Conservation (phyloP, 257 asterid genomes). For the Apocynum venetum region DNA sequence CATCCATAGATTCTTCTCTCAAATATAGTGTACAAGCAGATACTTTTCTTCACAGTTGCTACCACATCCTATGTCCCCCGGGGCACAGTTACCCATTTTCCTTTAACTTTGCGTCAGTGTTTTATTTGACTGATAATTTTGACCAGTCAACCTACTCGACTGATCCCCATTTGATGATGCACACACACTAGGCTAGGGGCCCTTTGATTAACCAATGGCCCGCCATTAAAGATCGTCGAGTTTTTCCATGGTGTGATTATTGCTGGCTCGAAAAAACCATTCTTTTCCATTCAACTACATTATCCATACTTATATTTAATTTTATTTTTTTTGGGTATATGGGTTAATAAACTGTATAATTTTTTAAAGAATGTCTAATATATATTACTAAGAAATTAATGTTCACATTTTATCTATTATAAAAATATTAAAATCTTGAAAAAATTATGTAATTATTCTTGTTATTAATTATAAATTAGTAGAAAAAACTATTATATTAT, state of each 20-base stretch:
- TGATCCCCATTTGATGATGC: conserved; percentile 27
- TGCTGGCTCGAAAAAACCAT: background rate
- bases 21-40: conserved; percentile 5
- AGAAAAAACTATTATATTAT: too few relatives aligned
- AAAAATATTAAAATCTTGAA: too few relatives aligned
- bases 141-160: conserved; percentile 60
- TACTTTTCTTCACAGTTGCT: conserved; percentile 43
- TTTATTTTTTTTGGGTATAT: too few relatives aligned
- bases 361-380: too few relatives aligned
- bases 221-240: conserved; percentile 9
- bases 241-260: background rate
- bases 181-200: conserved; percentile 16
- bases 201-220: conserved; percentile 23
- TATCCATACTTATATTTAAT: too few relatives aligned
- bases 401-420: too few relatives aligned
- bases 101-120: conserved; percentile 45
- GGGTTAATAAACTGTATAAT: too few relatives aligned
- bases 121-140: conserved; percentile 37
- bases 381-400: too few relatives aligned
- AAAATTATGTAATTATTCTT: too few relatives aligned
- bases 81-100: conserved; percentile 43
- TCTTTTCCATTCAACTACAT: too few relatives aligned
- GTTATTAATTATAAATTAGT: too few relatives aligned
- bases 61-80: conserved; percentile 14
- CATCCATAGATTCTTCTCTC: conserved; percentile 12